Conservation (phyloP, 371 early-diverging fungal genomes). For the Apophysomyces elegans region DNA sequence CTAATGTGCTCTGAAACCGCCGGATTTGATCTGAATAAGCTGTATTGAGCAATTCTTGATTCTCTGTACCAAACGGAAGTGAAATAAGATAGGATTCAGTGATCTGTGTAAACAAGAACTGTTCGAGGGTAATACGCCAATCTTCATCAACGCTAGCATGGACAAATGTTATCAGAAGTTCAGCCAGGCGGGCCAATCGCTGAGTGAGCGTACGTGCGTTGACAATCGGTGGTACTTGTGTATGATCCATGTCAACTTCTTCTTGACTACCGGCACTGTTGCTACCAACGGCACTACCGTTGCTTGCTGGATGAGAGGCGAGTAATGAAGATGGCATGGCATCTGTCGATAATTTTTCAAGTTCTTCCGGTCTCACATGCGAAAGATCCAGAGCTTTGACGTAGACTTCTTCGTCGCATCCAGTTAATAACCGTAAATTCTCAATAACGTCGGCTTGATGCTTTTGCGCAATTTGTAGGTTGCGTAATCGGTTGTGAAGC, state of each 20-base stretch:
- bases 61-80: conserved; percentile 57
- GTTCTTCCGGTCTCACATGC: conserved; percentile 27
- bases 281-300: background rate
- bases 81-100: conserved; percentile 37
- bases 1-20: conserved; percentile 51
- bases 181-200: conserved; percentile 40
- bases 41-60: conserved; percentile 47
- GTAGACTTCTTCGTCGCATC: conserved; percentile 39
- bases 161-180: conserved; percentile 37
- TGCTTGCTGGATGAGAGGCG: conserved; percentile 1
- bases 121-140: conserved; percentile 29
- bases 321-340: background rate
- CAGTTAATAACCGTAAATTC: conserved; percentile 41
- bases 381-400: conserved; percentile 42
- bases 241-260: background rate
- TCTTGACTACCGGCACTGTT: background rate
- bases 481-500: conserved; percentile 43
- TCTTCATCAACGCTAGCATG: conserved; percentile 23
- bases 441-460: conserved; percentile 49
- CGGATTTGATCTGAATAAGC: conserved; percentile 54
- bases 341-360: conserved; percentile 9
- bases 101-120: conserved; percentile 38
- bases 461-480: conserved; percentile 42
- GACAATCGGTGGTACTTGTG: conserved; percentile 21
- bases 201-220: conserved; percentile 45